Evolutionary conservation across 129 eudicot species (phyloP), one percentile per base, ranked within the genome.

Genomic region (Logfia minima): DNA sequence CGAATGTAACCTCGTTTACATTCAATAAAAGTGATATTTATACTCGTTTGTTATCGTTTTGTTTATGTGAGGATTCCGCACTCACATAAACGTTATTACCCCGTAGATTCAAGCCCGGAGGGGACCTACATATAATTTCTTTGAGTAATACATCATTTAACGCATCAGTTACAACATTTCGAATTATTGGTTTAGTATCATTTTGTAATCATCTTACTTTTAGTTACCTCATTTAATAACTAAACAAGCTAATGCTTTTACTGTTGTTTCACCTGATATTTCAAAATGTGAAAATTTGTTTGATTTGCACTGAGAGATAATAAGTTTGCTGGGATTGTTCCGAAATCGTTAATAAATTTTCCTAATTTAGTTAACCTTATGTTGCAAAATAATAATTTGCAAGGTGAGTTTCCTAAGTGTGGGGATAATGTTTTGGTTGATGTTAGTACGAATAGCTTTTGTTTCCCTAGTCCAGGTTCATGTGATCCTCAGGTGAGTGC

Each of bases 251-350:
- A 88, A 90, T 77, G 48, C 73, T 0, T 90, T 90, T 68, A 86
- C 91, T 3, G 91, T 93, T 22, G 32, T 77, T 2, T 68, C 88
- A 4, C 93, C 93, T 5, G 91, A 90, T 62, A 74, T 86, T n/a
- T 72, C 88, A 0, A 82, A 70, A 34, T 88, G 96, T 29, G 11
- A 2, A 0, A 66, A 78, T 55, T 43, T 88, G 10, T 86, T 86
- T 29, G 96, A 90, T 86, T 84, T 90, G 66, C 93, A 88, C 87
- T 90, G 14, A 73, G 93, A 72, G 92, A 84, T 70, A 90, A 90
- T 39, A 86, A 77, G 39, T 81, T 90, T 6, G 86, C 89, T 14
- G 93, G 96, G 0, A 18, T 84, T 17, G 85, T 90, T 37, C 89
- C 89, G 6, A 43, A 41, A 1, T 75, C 88, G 0, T 4, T 90